Evolutionary conservation across 352 stramenopile genomes (phyloP).

Genomic region (Phytophthora pisi): DNA sequence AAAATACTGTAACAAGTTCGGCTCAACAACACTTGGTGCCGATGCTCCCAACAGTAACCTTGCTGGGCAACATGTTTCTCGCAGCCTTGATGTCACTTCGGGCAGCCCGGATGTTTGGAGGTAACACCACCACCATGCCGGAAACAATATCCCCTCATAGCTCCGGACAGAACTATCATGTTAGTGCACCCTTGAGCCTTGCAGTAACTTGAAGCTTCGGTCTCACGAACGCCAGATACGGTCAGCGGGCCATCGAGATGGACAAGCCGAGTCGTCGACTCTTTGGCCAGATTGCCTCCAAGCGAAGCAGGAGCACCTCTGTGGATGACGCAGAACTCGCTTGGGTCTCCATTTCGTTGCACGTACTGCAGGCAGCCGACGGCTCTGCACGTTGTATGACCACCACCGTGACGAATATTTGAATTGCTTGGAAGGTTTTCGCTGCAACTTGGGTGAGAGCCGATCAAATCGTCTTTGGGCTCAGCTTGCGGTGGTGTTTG

Average conservation of each 20-base stretch:
- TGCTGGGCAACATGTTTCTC: no score
- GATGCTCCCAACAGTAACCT: no score
- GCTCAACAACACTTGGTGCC: no score
- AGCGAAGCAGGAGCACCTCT: not conserved
- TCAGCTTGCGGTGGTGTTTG: not conserved
- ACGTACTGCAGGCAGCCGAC: not conserved
- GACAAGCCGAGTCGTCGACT: not conserved
- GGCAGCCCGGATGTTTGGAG: no score
- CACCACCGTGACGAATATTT: not conserved
- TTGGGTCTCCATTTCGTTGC: constrained; percentile 1
- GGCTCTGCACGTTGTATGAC: not conserved
- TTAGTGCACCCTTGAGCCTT: not conserved
- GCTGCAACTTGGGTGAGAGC: not conserved
- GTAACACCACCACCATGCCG: no score
- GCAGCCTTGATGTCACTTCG: no score
- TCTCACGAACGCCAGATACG: not conserved
- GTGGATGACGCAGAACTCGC: constrained; percentile 4
- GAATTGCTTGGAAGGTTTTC: not conserved
- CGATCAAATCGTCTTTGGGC: not conserved
- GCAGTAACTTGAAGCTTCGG: not conserved
- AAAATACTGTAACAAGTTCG: no score
- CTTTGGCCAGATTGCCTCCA: not conserved
- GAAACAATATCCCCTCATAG: no score
- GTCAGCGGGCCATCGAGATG: not conserved
- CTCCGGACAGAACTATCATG: not conserved